A percentile compares a stretch with the other conserved stretches of the same genome.
Conservation (phyloP, 2,329 filamentous ascomycete species). For the Incumbomyces lentus region DNA sequence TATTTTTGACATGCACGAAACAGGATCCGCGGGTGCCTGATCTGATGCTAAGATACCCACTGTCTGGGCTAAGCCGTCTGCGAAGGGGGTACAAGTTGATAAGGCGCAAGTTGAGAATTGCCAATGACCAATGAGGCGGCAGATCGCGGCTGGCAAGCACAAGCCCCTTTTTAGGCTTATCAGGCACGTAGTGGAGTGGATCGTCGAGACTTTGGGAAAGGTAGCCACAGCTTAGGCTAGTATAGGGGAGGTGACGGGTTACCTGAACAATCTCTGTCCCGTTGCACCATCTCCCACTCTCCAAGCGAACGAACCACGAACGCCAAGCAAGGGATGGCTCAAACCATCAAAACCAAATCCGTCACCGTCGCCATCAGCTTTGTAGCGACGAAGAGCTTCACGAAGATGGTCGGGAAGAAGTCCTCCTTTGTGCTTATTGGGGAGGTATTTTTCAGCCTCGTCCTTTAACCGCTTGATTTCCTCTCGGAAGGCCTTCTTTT, state of each 20-base stretch:
- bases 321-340: constrained; percentile 36
- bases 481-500: constrained; percentile 14
- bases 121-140: no score
- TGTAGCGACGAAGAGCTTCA: constrained; percentile 39
- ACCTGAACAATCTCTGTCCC: constrained; percentile 36
- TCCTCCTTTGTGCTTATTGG: constrained; percentile 37
- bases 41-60: no score
- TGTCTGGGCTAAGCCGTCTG: no score
- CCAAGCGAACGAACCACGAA: constrained; percentile 35
- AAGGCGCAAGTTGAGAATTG: no score
- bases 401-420: constrained; percentile 40
- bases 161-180: no score
- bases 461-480: constrained; percentile 20
- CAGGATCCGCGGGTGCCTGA: no score
- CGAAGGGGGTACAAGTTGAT: no score
- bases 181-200: no score
- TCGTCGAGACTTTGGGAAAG: no score
- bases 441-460: constrained; percentile 25
- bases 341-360: constrained; percentile 38
- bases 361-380: constrained; percentile 38
- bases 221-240: background rate
- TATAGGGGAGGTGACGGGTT: constrained; percentile 15
- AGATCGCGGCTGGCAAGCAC: no score
- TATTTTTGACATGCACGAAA: no score
- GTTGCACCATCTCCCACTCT: constrained; percentile 25